Conservation (phyloP, 2,329 filamentous ascomycete species). For the Penicillium sp. region DNA sequence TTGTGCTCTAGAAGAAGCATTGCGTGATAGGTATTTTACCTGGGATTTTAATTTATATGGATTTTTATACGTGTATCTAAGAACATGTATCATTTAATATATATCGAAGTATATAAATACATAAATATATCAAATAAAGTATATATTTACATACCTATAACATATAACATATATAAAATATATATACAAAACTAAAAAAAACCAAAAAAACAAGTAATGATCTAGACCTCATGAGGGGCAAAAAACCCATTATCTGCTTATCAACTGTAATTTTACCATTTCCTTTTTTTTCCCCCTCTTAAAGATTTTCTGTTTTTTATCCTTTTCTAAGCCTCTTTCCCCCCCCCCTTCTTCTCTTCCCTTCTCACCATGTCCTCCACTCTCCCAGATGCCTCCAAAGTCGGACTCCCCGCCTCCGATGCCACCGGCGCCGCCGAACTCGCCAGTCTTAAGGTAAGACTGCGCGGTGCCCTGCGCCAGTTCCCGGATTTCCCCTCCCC, state of each 20-base stretch:
- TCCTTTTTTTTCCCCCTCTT: constrained; percentile 12
- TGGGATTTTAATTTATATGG: background rate
- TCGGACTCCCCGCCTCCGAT: constrained; percentile 46
- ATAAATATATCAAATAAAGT: background rate
- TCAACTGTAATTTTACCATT: constrained; percentile 9
- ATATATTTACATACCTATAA: background rate
- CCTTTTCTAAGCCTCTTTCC: constrained; percentile 16
- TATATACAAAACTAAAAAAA: background rate
- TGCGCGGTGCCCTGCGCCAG: constrained; percentile 72
- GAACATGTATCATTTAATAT: too few relatives aligned
- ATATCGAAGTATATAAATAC: too few relatives aligned
- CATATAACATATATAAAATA: background rate
- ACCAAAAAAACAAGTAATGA: background rate
- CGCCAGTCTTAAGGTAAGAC: constrained; percentile 63
- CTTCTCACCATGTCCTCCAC: constrained; percentile 41
- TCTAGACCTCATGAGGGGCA: constrained; percentile 7
- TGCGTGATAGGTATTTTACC: constrained; percentile 5
- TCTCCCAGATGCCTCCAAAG: constrained; percentile 42
- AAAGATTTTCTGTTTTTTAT: constrained; percentile 19
- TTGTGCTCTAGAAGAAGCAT: background rate
- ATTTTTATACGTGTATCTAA: too few relatives aligned
- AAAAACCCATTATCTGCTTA: constrained; percentile 7
- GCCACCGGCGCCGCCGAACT: constrained; percentile 53
- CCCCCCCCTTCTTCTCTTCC: constrained; percentile 7
- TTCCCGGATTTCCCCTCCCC: constrained; percentile 89